Evolutionary conservation across 2,329 filamentous ascomycete genomes (phyloP).

Genomic region (Neofusicoccum ribis): DNA sequence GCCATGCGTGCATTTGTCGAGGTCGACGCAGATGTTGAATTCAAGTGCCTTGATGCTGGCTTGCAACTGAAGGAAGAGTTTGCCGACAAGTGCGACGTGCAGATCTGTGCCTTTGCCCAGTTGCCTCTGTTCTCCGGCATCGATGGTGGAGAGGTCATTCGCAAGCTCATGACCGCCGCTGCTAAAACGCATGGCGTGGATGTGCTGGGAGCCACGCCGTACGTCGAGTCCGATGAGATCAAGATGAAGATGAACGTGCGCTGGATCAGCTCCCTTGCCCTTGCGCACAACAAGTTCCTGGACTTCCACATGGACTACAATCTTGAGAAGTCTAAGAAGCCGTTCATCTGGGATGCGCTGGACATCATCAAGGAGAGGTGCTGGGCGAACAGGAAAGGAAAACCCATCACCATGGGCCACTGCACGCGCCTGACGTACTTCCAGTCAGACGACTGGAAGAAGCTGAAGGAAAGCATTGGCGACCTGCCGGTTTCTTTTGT

Average conservation of each 20-base stretch:
- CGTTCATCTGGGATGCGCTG: conserved; percentile 58
- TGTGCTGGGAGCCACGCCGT: conserved; percentile 67
- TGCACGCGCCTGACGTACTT: conserved; percentile 67
- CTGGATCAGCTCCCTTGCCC: conserved; percentile 61
- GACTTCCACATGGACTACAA: conserved; percentile 75
- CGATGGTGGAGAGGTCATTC: conserved; percentile 53
- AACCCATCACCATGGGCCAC: conserved; percentile 58
- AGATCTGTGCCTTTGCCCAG: conserved; percentile 72
- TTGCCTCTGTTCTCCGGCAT: conserved; percentile 63
- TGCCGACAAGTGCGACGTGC: conserved; percentile 56
- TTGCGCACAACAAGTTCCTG: conserved; percentile 56
- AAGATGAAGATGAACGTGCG: conserved; percentile 59
- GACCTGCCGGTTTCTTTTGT: conserved; percentile 65
- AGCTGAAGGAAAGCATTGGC: conserved; percentile 51
- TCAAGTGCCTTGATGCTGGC: conserved; percentile 60
- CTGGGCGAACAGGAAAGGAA: conserved; percentile 48
- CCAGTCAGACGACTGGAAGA: conserved; percentile 49
- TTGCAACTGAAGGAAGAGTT: conserved; percentile 58
- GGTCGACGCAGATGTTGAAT: conserved; percentile 62
- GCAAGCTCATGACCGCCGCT: conserved; percentile 51
- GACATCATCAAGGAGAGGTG: conserved; percentile 48
- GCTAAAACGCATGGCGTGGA: conserved; percentile 49
- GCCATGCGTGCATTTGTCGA: conserved; percentile 72
- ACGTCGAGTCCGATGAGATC: conserved; percentile 59
- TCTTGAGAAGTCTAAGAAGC: conserved; percentile 51